Evolutionary conservation across 2,329 filamentous ascomycete species (phyloP).

Genomic region (Trichoderma afroharzianum): DNA sequence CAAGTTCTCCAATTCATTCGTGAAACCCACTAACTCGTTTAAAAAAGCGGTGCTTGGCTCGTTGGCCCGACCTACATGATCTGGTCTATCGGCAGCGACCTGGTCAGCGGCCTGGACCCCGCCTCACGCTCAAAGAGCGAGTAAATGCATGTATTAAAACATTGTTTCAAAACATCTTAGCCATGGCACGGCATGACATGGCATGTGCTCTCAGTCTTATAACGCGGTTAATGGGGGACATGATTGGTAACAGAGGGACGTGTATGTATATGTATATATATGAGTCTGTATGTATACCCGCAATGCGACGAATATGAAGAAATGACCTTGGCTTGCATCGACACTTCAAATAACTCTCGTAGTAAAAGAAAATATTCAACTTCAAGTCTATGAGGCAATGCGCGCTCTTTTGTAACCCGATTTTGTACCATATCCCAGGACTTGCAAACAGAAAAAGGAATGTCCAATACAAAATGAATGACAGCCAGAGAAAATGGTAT

Average conservation of each 20-base stretch:
- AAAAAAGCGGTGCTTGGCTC: slow-evolving; percentile 51
- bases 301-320: slow-evolving; percentile 12
- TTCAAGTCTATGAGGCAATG: background rate
- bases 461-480: slow-evolving; percentile 14
- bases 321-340: background rate
- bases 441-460: slow-evolving; percentile 4
- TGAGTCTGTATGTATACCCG: slow-evolving; percentile 9
- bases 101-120: slow-evolving; percentile 45
- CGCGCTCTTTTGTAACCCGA: background rate
- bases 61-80: slow-evolving; percentile 51
- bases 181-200: background rate
- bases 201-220: background rate
- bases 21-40: background rate
- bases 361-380: background rate
- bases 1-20: background rate
- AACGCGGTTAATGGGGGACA: background rate
- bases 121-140: slow-evolving; percentile 39
- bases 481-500: slow-evolving; percentile 10
- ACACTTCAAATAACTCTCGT: background rate
- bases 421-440: slow-evolving; percentile 12
- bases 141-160: slow-evolving; percentile 26
- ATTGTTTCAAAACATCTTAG: background rate
- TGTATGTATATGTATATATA: slow-evolving; percentile 3
- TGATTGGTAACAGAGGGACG: background rate
- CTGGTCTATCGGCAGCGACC: slow-evolving; percentile 45